Conservation (phyloP, 2,329 filamentous ascomycete genomes). For the Ilyonectria mors-panacis region DNA sequence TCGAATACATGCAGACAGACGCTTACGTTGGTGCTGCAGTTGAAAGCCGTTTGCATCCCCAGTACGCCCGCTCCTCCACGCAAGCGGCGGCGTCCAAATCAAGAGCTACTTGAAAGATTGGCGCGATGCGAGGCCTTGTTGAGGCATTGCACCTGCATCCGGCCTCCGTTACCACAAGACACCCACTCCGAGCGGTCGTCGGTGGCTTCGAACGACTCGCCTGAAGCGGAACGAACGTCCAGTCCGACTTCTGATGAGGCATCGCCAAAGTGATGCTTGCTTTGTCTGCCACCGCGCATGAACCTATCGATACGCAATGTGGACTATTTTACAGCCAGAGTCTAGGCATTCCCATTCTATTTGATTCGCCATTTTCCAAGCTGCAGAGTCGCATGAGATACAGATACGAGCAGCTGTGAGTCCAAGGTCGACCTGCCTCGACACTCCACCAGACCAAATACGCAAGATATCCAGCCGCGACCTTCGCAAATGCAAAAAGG, state of each 20-base stretch:
- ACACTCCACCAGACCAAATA: background rate
- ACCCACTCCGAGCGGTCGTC: conserved; percentile 29
- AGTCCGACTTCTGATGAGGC: conserved; percentile 21
- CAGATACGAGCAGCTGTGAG: background rate
- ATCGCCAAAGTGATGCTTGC: conserved; percentile 4
- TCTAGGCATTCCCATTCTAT: background rate
- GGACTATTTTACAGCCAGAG: background rate
- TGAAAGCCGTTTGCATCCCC: conserved; percentile 44
- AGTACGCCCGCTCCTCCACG: conserved; percentile 49
- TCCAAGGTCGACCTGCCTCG: background rate
- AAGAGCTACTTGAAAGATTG: conserved; percentile 48
- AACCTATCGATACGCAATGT: background rate
- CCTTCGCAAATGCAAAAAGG: conserved; percentile 6
- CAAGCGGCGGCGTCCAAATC: conserved; percentile 48
- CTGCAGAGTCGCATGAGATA: background rate
- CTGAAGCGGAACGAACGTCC: conserved; percentile 28
- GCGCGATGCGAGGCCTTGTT: conserved; percentile 46
- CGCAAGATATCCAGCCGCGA: background rate
- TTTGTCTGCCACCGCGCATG: background rate
- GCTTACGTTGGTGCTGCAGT: conserved; percentile 29
- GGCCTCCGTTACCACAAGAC: conserved; percentile 36
- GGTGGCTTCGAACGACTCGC: conserved; percentile 18
- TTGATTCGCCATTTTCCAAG: background rate
- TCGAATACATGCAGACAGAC: background rate
- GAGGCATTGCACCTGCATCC: conserved; percentile 44